A percentile compares a stretch with the other conserved stretches of the same genome.
These are phyloP conservation scores for Fusarium pseudoanthophilum DNA, from an alignment of 2,329 filamentous ascomycete genomes.

Conservation along the genomic window DNA sequence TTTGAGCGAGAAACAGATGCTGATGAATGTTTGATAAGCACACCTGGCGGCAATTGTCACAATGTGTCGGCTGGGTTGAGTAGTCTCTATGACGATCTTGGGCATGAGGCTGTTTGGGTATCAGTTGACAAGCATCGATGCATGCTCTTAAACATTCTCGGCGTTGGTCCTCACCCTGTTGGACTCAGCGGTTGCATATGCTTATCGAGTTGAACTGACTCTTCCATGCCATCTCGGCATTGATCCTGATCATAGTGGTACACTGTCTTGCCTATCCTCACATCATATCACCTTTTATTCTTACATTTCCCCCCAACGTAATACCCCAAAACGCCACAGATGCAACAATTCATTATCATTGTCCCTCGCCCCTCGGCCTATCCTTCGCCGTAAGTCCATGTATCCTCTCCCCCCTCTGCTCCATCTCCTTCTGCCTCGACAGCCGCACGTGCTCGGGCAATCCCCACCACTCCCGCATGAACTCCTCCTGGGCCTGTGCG, in stretches of 20 bases:
- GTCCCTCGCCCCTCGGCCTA: constrained; percentile 27
- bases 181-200: neutral
- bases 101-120: constrained; percentile 10
- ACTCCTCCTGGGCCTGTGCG: constrained; percentile 71
- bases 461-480: constrained; percentile 75
- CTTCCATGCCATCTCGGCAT: neutral
- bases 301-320: constrained; percentile 32
- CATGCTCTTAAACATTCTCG: constrained; percentile 18
- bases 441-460: constrained; percentile 66
- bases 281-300: constrained; percentile 23
- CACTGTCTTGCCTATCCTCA: neutral
- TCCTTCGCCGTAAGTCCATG: constrained; percentile 61
- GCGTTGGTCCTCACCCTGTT: neutral
- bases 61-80: constrained; percentile 2
- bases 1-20: neutral
- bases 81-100: constrained; percentile 7
- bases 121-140: neutral
- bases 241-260: neutral
- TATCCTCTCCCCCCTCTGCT: constrained; percentile 62
- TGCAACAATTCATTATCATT: constrained; percentile 31
- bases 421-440: constrained; percentile 59
- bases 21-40: constrained; percentile 12
- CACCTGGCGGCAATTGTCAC: constrained; percentile 19
- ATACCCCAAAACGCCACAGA: constrained; percentile 39
- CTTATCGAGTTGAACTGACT: neutral